These are phyloP conservation scores for Orobanche coerulescens DNA, from an alignment of 257 asterid species.

Conservation along the genomic window DNA sequence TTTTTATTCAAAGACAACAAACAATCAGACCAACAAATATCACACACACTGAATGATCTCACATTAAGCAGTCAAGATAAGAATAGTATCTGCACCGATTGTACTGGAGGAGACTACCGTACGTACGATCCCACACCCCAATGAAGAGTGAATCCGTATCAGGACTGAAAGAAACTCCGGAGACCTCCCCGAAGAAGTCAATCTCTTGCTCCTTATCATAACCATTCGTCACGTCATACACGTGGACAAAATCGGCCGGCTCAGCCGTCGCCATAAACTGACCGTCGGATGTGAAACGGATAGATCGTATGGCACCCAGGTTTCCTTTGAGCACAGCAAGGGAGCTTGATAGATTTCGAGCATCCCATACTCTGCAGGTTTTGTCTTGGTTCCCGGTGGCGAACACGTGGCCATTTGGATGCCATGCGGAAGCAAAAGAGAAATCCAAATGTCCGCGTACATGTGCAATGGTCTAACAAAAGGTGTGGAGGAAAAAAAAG, in stretches of 20 bases:
- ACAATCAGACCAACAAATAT: background rate
- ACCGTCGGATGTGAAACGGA: constrained; percentile 64
- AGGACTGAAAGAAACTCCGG: constrained; percentile 62
- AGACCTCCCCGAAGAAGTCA: constrained; percentile 63
- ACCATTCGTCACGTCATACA: constrained; percentile 48
- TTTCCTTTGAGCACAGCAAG: constrained; percentile 54
- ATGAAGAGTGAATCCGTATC: constrained; percentile 58
- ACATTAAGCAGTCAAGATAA: constrained; percentile 34
- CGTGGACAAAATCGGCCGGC: constrained; percentile 56
- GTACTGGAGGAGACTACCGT: constrained; percentile 66
- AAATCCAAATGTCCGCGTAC: constrained; percentile 54
- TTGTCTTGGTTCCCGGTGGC: constrained; percentile 77
- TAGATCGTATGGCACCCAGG: constrained; percentile 65
- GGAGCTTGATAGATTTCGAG: constrained; percentile 48
- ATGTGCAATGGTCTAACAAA: constrained; percentile 35
- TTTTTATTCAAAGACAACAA: constrained; percentile 25
- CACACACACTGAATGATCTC: constrained; percentile 21
- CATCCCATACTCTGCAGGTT: constrained; percentile 66
- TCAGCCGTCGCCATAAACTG: constrained; percentile 60
- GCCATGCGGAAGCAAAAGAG: constrained; percentile 76
- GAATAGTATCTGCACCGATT: constrained; percentile 43
- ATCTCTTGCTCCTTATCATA: constrained; percentile 61
- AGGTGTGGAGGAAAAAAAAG: background rate
- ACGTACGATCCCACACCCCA: constrained; percentile 69
- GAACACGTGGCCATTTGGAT: constrained; percentile 45